phyloP scores from a whole-genome alignment of 2,329 filamentous ascomycete genomes.

The Colletotrichum magnum region DNA sequence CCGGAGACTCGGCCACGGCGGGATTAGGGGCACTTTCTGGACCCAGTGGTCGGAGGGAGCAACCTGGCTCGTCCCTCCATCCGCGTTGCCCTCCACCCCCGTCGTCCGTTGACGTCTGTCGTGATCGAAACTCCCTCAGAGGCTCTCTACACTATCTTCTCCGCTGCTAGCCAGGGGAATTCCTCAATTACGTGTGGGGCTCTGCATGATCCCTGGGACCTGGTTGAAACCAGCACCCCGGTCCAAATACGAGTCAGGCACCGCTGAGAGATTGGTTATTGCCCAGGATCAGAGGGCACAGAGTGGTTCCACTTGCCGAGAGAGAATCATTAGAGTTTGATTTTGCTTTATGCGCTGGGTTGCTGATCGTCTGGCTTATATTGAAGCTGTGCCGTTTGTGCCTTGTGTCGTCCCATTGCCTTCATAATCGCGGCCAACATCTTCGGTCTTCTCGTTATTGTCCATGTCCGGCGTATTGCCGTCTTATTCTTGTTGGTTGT shows the following conservation, averaged over 20 bases:
- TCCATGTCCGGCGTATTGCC: background rate
- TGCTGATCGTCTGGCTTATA: conserved; percentile 30
- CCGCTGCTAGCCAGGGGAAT: conserved; percentile 22
- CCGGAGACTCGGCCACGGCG: conserved; percentile 27
- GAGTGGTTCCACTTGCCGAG: conserved; percentile 36
- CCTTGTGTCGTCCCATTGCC: background rate
- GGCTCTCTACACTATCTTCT: background rate
- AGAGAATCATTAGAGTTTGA: conserved; percentile 33
- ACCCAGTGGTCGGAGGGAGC: conserved; percentile 31
- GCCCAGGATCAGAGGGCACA: conserved; percentile 14
- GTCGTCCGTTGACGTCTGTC: conserved; percentile 29
- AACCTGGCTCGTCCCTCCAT: conserved; percentile 19
- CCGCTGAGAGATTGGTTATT: conserved; percentile 29
- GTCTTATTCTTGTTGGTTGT: background rate
- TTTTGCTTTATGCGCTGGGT: conserved; percentile 39
- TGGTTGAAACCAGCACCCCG: conserved; percentile 36
- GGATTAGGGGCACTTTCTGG: conserved; percentile 34
- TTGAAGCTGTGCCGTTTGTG: conserved; percentile 16
- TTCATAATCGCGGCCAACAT: conserved; percentile 3
- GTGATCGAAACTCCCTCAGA: conserved; percentile 25
- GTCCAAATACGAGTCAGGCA: conserved; percentile 36
- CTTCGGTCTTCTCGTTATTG: background rate
- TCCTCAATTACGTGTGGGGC: conserved; percentile 22
- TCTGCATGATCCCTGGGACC: conserved; percentile 26
- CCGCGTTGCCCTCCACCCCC: background rate